Conservation (phyloP, 495 filamentous ascomycete genomes). For the Daldinia concentrica region DNA sequence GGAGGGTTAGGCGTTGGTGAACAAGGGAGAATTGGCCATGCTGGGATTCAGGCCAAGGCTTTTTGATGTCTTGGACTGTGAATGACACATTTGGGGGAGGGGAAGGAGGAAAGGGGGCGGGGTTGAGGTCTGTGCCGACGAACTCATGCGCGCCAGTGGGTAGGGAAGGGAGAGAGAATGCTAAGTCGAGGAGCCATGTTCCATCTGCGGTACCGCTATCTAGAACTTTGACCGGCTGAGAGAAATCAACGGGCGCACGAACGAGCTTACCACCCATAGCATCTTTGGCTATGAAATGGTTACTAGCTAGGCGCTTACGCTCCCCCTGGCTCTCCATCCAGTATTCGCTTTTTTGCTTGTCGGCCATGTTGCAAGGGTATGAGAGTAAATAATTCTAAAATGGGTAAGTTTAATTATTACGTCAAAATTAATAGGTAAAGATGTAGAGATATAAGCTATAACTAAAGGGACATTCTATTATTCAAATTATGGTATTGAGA, state of each 20-base stretch:
- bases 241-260: neutral
- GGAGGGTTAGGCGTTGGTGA: neutral
- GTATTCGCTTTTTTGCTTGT: conserved; percentile 6
- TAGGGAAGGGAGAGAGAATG: neutral
- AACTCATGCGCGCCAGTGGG: neutral
- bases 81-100: neutral
- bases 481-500: neutral
- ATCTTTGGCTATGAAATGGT: conserved; percentile 9
- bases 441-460: neutral
- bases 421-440: neutral
- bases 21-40: neutral
- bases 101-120: neutral
- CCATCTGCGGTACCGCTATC: neutral
- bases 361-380: neutral
- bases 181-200: conserved; percentile 7
- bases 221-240: neutral
- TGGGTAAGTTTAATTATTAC: neutral
- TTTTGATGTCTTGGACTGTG: neutral
- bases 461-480: neutral
- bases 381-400: neutral
- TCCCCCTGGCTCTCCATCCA: conserved; percentile 4
- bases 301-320: neutral
- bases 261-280: conserved; percentile 1
- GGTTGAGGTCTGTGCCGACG: conserved; percentile 5
- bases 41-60: neutral